Evolutionary conservation across 2,329 filamentous ascomycete genomes (phyloP).

Genomic region (Fusarium anthophilum): DNA sequence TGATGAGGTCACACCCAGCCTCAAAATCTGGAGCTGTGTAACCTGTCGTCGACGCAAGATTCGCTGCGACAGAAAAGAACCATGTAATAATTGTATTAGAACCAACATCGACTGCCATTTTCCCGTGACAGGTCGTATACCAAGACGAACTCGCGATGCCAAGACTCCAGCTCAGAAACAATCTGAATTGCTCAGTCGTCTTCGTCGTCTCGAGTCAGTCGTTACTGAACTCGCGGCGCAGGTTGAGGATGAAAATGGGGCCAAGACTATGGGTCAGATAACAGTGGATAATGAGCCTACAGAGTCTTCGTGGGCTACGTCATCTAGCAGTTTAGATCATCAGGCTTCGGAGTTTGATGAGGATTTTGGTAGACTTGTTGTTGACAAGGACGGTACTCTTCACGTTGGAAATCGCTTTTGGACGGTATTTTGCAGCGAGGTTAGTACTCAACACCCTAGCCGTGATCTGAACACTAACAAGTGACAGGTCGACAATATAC

Average conservation of each 20-base stretch:
- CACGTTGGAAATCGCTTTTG: conserved; percentile 46
- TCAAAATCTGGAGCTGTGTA: conserved; percentile 47
- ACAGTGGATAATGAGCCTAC: conserved; percentile 15
- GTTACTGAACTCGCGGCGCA: conserved; percentile 46
- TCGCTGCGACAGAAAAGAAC: conserved; percentile 44
- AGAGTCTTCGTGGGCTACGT: conserved; percentile 4
- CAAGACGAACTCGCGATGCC: conserved; percentile 37
- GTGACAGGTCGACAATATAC: conserved; percentile 43
- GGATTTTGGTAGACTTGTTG: conserved; percentile 44
- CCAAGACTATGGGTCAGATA: conserved; percentile 5
- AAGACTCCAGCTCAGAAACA: conserved; percentile 43
- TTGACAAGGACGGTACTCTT: conserved; percentile 38
- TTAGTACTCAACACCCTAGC: background rate
- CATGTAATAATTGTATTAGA: conserved; percentile 43
- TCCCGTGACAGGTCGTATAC: conserved; percentile 45
- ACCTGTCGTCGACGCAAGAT: conserved; percentile 46
- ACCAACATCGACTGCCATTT: conserved; percentile 44
- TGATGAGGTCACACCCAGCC: conserved; percentile 4
- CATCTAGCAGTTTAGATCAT: background rate
- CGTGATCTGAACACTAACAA: background rate
- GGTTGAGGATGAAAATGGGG: conserved; percentile 41
- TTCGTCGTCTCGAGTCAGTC: conserved; percentile 44
- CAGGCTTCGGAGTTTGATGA: conserved; percentile 38
- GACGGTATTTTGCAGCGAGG: conserved; percentile 46
- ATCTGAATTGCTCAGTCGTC: conserved; percentile 43